A percentile compares a stretch with the other conserved stretches of the same genome.
Evolutionary conservation across 768 basidiomycete genomes (phyloP).

Genomic region (Leucocoprinus birnbaumii): DNA sequence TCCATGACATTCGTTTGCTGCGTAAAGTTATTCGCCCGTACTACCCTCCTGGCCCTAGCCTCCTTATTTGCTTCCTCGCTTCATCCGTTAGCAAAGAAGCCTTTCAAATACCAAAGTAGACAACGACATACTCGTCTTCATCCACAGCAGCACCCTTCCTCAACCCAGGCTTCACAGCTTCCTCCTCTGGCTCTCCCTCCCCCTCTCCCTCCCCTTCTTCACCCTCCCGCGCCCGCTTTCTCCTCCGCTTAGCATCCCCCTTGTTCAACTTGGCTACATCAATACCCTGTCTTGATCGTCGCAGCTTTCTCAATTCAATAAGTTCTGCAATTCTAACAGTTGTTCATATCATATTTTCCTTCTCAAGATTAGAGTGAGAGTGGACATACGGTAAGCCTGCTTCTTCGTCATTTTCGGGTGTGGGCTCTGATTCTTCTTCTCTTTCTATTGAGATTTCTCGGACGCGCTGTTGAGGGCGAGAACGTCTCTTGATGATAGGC

Average conservation of each 20-base stretch:
- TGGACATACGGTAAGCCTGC: constrained; percentile 47
- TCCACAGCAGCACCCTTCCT: constrained; percentile 46
- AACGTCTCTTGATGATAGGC: constrained; percentile 72
- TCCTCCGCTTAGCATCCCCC: constrained; percentile 77
- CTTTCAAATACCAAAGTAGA: neutral
- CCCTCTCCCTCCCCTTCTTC: constrained; percentile 37
- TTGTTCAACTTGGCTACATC: constrained; percentile 81
- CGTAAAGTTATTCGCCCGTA: constrained; percentile 91
- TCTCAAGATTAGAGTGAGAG: neutral
- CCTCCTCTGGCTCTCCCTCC: constrained; percentile 30
- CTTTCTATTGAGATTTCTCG: constrained; percentile 47
- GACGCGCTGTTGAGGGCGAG: constrained; percentile 56
- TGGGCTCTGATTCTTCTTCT: constrained; percentile 32
- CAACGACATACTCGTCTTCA: constrained; percentile 57
- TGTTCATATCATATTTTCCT: neutral
- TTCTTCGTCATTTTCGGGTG: constrained; percentile 36
- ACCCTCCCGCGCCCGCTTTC: constrained; percentile 46
- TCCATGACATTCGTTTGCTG: constrained; percentile 95
- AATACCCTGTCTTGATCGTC: constrained; percentile 75
- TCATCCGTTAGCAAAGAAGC: neutral
- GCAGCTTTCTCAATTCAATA: constrained; percentile 77
- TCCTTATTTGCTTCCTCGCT: constrained; percentile 67
- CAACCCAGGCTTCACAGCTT: constrained; percentile 44
- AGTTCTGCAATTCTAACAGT: constrained; percentile 72
- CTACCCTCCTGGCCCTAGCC: constrained; percentile 68